phyloP scores from a whole-genome alignment of 192 early-diverging fungal species.

The Backusella macrospora region DNA sequence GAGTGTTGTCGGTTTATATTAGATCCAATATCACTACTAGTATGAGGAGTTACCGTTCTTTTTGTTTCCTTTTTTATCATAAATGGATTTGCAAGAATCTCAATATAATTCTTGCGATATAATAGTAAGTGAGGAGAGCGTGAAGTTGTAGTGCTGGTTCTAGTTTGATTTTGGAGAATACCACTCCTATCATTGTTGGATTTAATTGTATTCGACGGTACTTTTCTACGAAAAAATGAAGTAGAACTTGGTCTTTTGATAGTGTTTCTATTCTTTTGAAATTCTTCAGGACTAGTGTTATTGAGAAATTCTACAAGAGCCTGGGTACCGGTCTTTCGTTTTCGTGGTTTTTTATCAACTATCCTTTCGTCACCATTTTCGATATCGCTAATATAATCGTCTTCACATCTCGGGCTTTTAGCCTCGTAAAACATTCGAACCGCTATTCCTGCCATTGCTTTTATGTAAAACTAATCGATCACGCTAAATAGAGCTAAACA shows the following conservation, averaged over 20 bases:
- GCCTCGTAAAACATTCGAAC: neutral
- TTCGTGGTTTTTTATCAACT: constrained; percentile 24
- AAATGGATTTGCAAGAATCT: constrained; percentile 28
- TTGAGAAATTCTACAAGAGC: constrained; percentile 41
- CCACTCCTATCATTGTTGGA: neutral
- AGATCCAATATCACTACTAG: neutral
- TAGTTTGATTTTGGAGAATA: neutral
- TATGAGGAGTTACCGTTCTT: neutral
- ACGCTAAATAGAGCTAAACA: neutral
- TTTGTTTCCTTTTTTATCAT: neutral
- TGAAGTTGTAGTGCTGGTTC: too few relatives aligned
- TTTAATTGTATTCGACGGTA: neutral
- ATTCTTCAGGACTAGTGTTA: constrained; percentile 42
- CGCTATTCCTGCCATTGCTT: neutral
- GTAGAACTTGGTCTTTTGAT: neutral
- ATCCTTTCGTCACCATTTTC: constrained; percentile 14
- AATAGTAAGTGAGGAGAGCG: constrained; percentile 8
- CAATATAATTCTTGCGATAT: constrained; percentile 30
- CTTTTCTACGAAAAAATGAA: neutral
- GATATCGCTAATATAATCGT: neutral
- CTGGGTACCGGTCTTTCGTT: constrained; percentile 33
- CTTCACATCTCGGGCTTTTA: constrained; percentile 19
- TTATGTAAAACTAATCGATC: neutral
- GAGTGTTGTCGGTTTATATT: neutral
- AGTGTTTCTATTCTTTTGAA: constrained; percentile 14